Evolutionary conservation across 768 basidiomycete species (phyloP).

Genomic region (Suillus cothurnatus): DNA sequence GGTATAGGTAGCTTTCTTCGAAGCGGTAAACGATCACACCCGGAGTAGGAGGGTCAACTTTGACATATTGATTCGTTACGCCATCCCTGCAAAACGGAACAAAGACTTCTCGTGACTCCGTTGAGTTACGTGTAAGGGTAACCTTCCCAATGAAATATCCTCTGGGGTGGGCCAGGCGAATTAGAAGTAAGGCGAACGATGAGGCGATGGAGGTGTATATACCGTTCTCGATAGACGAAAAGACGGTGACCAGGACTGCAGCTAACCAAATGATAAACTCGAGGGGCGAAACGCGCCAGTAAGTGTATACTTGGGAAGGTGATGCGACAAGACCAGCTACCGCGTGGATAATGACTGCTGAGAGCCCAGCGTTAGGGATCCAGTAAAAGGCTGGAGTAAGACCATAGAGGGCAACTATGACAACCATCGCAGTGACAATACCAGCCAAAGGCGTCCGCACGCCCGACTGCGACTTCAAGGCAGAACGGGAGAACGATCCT

Average conservation of each 20-base stretch:
- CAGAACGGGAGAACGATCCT: slow-evolving; percentile 98
- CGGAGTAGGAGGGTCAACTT: slow-evolving; percentile 76
- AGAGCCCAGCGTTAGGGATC: slow-evolving; percentile 81
- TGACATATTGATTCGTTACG: slow-evolving; percentile 68
- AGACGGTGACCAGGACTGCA: slow-evolving; percentile 87
- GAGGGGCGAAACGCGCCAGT: slow-evolving; percentile 92
- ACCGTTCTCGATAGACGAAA: slow-evolving; percentile 92
- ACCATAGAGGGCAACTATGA: slow-evolving; percentile 93
- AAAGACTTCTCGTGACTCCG: slow-evolving; percentile 71
- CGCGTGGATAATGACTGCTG: slow-evolving; percentile 94
- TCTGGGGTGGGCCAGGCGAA: slow-evolving; percentile 86
- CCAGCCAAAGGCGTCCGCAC: slow-evolving; percentile 96
- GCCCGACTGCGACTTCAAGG: slow-evolving; percentile 93
- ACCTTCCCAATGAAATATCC: slow-evolving; percentile 92
- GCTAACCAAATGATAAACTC: slow-evolving; percentile 90
- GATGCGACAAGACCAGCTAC: slow-evolving; percentile 87
- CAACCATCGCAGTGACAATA: slow-evolving; percentile 80
- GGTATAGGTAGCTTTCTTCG: slow-evolving; percentile 88
- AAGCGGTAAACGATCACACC: slow-evolving; percentile 92
- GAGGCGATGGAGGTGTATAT: slow-evolving; percentile 86
- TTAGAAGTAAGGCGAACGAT: slow-evolving; percentile 76
- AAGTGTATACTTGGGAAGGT: slow-evolving; percentile 79
- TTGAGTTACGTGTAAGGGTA: slow-evolving; percentile 45
- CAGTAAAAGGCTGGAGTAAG: slow-evolving; percentile 92
- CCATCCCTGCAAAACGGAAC: slow-evolving; percentile 68